phyloP scores from a whole-genome alignment of 305 asterid species.

The Ilex paraguariensis region DNA sequence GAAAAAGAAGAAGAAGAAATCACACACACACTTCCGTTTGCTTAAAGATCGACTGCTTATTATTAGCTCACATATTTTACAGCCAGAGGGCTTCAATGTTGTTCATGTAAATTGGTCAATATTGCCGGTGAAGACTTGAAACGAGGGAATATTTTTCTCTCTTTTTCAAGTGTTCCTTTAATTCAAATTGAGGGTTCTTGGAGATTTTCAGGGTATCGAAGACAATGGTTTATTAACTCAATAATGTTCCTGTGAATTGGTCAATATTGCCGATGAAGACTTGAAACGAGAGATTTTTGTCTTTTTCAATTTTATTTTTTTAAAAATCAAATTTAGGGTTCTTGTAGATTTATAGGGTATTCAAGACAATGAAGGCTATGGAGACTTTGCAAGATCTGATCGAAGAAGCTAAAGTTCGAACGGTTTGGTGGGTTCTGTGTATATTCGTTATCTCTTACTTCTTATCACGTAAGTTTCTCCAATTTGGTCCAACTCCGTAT shows the following conservation, averaged over 20 bases:
- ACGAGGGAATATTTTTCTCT: too few species aligned
- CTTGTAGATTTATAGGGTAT: constrained; percentile 15
- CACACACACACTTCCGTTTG: background rate
- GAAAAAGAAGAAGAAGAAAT: background rate
- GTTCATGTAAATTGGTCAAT: too few species aligned
- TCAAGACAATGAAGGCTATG: constrained; percentile 47
- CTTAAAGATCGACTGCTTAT: background rate
- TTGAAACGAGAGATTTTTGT: too few species aligned
- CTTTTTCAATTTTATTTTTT: too few species aligned
- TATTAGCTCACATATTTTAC: too few species aligned
- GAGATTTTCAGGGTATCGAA: background rate
- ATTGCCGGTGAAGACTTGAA: too few species aligned
- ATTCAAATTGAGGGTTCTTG: background rate
- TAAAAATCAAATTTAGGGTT: too few species aligned
- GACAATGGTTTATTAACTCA: background rate
- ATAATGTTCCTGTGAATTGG: background rate
- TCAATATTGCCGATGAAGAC: too few species aligned
- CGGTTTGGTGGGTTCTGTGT: constrained; percentile 88
- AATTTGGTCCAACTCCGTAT: background rate
- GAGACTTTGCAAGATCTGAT: constrained; percentile 80
- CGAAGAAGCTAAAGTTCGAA: constrained; percentile 93
- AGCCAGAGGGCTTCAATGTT: too few species aligned
- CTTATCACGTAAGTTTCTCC: constrained; percentile 67
- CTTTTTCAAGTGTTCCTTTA: too few species aligned
- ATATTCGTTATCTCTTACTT: constrained; percentile 78